phyloP scores from a whole-genome alignment of 495 filamentous ascomycete species.

The Aspergillus bertholletiae region DNA sequence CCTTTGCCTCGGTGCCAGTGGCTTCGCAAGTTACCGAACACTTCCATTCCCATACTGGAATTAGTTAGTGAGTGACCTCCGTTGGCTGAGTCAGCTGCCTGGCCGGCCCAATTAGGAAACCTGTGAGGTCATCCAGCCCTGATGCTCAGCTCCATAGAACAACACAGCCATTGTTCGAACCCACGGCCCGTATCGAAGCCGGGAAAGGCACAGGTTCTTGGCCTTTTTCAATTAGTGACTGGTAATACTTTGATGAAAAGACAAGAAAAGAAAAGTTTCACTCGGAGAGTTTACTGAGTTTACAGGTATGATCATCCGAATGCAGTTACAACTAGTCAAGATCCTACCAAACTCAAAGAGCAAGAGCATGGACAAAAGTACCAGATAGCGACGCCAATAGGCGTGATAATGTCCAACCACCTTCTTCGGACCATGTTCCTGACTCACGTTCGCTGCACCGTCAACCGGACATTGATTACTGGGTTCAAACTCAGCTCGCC shows the following conservation, averaged over 20 bases:
- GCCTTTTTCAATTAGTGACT: neutral
- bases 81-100: neutral
- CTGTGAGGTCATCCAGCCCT: neutral
- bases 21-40: neutral
- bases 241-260: neutral
- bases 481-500: neutral
- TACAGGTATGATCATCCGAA: neutral
- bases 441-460: conserved; percentile 14
- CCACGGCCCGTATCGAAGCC: neutral
- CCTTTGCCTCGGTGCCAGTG: conserved; percentile 7
- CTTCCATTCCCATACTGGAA: neutral
- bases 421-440: conserved; percentile 1
- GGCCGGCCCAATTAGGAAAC: neutral
- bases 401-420: conserved; percentile 6
- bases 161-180: neutral
- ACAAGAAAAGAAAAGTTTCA: neutral
- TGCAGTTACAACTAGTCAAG: neutral
- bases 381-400: neutral
- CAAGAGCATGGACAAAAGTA: conserved; percentile 1
- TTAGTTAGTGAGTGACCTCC: no score
- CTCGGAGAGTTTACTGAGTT: neutral
- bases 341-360: neutral
- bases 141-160: neutral
- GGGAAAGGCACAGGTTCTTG: neutral
- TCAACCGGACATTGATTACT: conserved; percentile 2